Conservation (phyloP, 352 stramenopile species). For the Phytophthora aleatoria region DNA sequence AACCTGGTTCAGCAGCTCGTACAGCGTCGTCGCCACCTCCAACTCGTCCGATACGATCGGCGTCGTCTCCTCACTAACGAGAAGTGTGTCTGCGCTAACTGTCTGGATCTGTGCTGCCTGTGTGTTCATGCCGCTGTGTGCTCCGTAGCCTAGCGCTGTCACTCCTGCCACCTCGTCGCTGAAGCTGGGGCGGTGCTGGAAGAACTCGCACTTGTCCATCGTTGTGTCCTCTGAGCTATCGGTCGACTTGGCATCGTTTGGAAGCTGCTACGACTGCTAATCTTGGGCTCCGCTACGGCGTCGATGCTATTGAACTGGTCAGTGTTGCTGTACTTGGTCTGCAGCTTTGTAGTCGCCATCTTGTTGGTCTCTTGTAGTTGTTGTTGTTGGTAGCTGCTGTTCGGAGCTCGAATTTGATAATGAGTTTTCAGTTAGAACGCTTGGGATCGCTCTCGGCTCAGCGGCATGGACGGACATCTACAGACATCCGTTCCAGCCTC, state of each 20-base stretch:
- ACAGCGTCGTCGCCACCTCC: constrained; percentile 19
- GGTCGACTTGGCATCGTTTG: constrained; percentile 20
- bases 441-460: constrained; percentile 11
- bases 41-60: constrained; percentile 23
- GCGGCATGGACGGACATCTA: constrained; percentile 25
- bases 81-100: constrained; percentile 5
- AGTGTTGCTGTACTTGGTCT: constrained; percentile 18
- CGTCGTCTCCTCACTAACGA: constrained; percentile 15
- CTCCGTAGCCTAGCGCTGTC: constrained; percentile 16
- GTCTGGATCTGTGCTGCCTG: constrained; percentile 6
- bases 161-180: constrained; percentile 24
- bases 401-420: constrained; percentile 28
- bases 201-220: constrained; percentile 21
- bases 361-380: constrained; percentile 21
- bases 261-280: constrained; percentile 14
- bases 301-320: constrained; percentile 12
- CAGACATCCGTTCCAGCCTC: background rate
- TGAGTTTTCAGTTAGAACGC: constrained; percentile 13
- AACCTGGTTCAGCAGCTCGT: constrained; percentile 16
- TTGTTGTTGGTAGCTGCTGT: constrained; percentile 20
- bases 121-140: constrained; percentile 29
- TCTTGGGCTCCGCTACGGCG: constrained; percentile 12
- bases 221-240: constrained; percentile 15
- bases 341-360: constrained; percentile 20
- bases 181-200: constrained; percentile 20